A percentile compares a stretch with the other conserved stretches of the same genome.
Evolutionary conservation across 1,139 yeast species (phyloP).

Genomic region (Kazachstania sp.): DNA sequence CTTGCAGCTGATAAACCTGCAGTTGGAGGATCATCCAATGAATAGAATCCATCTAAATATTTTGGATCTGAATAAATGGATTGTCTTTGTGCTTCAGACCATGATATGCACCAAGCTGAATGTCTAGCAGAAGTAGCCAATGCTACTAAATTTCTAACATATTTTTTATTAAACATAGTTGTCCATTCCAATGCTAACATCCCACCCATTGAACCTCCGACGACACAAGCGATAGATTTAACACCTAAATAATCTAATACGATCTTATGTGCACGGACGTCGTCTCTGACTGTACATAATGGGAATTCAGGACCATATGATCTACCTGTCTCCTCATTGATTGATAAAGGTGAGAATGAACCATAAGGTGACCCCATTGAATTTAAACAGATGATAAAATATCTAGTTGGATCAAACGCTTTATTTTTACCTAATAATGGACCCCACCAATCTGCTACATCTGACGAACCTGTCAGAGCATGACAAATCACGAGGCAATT

Average conservation of each 20-base stretch:
- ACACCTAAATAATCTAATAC: constrained; percentile 70
- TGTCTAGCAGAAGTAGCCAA: constrained; percentile 91
- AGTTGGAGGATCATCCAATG: constrained; percentile 66
- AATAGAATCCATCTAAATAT: constrained; percentile 79
- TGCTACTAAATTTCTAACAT: constrained; percentile 67
- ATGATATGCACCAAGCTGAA: constrained; percentile 96
- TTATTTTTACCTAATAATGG: constrained; percentile 78
- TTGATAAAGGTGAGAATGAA: constrained; percentile 81
- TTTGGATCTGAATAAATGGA: constrained; percentile 91
- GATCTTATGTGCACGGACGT: constrained; percentile 67
- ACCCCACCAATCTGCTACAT: constrained; percentile 98
- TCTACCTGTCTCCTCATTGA: constrained; percentile 61
- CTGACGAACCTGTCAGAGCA: constrained; percentile 92
- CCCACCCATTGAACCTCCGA: constrained; percentile 99
- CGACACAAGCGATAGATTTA: constrained; percentile 65
- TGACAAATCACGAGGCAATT: constrained; percentile 86
- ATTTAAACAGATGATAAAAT: constrained; percentile 78
- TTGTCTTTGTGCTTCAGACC: constrained; percentile 98
- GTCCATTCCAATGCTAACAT: constrained; percentile 86
- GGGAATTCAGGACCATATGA: constrained; percentile 95
- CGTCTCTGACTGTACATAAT: constrained; percentile 83
- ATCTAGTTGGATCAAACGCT: constrained; percentile 86
- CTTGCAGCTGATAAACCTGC: constrained; percentile 92
- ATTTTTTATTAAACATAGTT: constrained; percentile 60
- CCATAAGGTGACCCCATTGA: constrained; percentile 96